phyloP scores from a whole-genome alignment of 1,284 basidiomycete genomes.

The Cryptococcus sp. region DNA sequence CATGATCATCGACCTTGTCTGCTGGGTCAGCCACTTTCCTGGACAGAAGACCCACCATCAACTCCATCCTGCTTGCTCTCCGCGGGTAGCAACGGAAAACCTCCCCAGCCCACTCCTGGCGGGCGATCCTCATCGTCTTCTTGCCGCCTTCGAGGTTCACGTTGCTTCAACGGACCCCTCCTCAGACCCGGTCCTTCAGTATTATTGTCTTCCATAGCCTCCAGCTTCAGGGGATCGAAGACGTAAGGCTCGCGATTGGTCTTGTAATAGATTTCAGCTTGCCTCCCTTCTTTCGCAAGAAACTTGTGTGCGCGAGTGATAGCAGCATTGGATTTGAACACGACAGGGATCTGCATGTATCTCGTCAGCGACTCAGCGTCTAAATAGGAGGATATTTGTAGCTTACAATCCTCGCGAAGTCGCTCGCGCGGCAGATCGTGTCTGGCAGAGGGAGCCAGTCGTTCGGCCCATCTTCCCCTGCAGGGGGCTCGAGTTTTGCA shows the following conservation, averaged over 20 bases:
- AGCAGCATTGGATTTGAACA: constrained; percentile 2
- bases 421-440: constrained; percentile 2
- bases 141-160: constrained; percentile 8
- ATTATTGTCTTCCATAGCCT: constrained; percentile 23
- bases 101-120: constrained; percentile 27
- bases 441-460: constrained; percentile 26
- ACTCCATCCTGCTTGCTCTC: too few species aligned
- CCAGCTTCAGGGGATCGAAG: constrained; percentile 5
- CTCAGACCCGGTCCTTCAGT: constrained; percentile 32
- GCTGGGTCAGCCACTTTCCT: not conserved
- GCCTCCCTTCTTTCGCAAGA: not conserved
- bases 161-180: constrained; percentile 8
- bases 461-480: constrained; percentile 8
- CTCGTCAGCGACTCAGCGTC: constrained; percentile 4
- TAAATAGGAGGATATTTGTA: not conserved
- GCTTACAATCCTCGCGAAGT: constrained; percentile 16
- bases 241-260: not conserved
- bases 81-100: constrained; percentile 17
- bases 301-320: not conserved
- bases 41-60: not conserved
- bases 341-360: not conserved
- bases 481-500: not conserved
- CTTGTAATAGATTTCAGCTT: constrained; percentile 7
- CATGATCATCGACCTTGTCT: not conserved
- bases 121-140: constrained; percentile 3